Percentiles rank a stretch among this genome's conserved stretches.
Evolutionary conservation across 106 monocot genomes (phyloP).

Genomic region (Narthecium ossifragum): DNA sequence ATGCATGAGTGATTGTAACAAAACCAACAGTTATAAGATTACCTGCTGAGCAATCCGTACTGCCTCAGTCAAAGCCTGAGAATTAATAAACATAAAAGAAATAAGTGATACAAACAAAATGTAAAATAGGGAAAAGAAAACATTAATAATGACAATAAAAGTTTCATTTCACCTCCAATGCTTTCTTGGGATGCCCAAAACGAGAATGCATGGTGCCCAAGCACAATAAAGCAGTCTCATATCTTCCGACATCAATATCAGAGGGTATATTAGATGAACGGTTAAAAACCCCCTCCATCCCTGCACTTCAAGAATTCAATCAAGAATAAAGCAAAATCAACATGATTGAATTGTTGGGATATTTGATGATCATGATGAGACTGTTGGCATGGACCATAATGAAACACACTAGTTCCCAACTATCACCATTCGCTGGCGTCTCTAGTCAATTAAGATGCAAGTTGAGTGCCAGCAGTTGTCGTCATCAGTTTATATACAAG

Average conservation of each 20-base stretch:
- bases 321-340: neutral
- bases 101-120: neutral
- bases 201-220: slow-evolving; percentile 87
- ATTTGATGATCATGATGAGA: no score
- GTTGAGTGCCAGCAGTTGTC: no score
- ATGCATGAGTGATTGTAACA: no score
- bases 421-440: no score
- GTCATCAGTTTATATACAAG: no score
- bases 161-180: slow-evolving; percentile 59
- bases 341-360: no score
- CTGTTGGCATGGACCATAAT: no score
- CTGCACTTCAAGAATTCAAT: slow-evolving; percentile 56
- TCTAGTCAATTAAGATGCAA: no score
- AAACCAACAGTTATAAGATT: slow-evolving; percentile 1
- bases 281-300: slow-evolving; percentile 74
- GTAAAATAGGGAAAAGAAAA: neutral
- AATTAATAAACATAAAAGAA: slow-evolving; percentile 3
- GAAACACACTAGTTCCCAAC: no score
- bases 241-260: slow-evolving; percentile 57
- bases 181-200: slow-evolving; percentile 91
- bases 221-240: slow-evolving; percentile 82
- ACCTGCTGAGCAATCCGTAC: slow-evolving; percentile 86
- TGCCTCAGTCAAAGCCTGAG: slow-evolving; percentile 86
- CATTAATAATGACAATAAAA: neutral
- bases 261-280: slow-evolving; percentile 37